phyloP scores from a whole-genome alignment of 176 grass and related monocot species.

The Eleusine coracana region DNA sequence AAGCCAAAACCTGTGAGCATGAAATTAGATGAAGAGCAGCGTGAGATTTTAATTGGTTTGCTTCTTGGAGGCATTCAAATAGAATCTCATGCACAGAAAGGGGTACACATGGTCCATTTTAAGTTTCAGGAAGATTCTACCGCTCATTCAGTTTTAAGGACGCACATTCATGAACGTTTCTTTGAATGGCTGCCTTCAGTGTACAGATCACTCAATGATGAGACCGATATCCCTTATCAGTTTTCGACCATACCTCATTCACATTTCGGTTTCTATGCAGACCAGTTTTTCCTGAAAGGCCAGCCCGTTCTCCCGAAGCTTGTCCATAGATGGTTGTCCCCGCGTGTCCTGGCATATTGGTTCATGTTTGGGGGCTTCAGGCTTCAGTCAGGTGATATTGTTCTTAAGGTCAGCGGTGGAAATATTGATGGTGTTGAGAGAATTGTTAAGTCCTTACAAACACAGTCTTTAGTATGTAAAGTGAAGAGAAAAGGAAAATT shows the following conservation, averaged over 20 bases:
- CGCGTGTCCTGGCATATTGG: conserved; percentile 91
- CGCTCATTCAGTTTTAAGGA: conserved; percentile 71
- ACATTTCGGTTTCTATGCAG: conserved; percentile 83
- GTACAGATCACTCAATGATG: conserved; percentile 60
- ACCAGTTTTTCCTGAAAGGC: conserved; percentile 75
- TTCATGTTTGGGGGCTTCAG: conserved; percentile 94
- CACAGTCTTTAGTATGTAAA: conserved; percentile 67
- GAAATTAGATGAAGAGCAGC: conserved; percentile 80
- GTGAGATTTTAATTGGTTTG: conserved; percentile 92
- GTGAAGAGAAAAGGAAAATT: conserved; percentile 84
- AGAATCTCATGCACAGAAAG: conserved; percentile 65
- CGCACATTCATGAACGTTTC: conserved; percentile 83
- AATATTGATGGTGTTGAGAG: conserved; percentile 66
- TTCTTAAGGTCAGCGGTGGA: conserved; percentile 73
- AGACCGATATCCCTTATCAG: conserved; percentile 60
- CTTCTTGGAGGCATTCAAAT: conserved; percentile 80
- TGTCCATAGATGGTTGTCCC: conserved; percentile 85
- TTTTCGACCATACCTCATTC: conserved; percentile 81
- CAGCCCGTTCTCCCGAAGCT: conserved; percentile 72
- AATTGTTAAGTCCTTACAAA: conserved; percentile 62
- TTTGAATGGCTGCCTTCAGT: conserved; percentile 78
- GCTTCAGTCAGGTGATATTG: conserved; percentile 77
- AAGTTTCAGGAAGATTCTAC: conserved; percentile 69
- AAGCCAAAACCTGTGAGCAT: conserved; percentile 71
- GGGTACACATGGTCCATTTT: conserved; percentile 63